phyloP scores from a whole-genome alignment of 495 filamentous ascomycete genomes.

The Penicillium waksmanii region DNA sequence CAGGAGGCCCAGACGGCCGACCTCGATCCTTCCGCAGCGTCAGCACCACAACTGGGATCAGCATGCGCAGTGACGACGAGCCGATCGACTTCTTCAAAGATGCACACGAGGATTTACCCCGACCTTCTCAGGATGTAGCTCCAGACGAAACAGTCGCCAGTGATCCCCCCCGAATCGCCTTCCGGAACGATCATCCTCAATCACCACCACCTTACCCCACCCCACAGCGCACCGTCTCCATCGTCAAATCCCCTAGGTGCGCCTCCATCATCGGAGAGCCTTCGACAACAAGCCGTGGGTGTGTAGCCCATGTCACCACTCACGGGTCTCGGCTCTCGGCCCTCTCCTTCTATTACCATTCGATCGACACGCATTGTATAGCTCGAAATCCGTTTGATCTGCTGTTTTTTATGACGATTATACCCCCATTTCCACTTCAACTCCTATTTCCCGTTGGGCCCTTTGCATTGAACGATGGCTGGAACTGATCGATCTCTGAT shows the following conservation, averaged over 20 bases:
- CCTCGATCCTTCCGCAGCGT: slow-evolving; percentile 42
- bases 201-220: slow-evolving; percentile 18
- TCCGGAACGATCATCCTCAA: slow-evolving; percentile 13
- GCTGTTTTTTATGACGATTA: slow-evolving; percentile 31
- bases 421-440: slow-evolving; percentile 27
- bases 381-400: slow-evolving; percentile 26
- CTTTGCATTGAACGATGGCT: slow-evolving; percentile 17
- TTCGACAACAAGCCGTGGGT: slow-evolving; percentile 37
- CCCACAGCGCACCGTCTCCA: slow-evolving; percentile 20
- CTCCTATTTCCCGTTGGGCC: slow-evolving; percentile 15
- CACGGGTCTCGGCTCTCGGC: background rate
- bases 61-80: slow-evolving; percentile 34
- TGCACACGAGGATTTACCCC: slow-evolving; percentile 21
- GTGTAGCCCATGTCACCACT: slow-evolving; percentile 19
- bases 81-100: slow-evolving; percentile 30
- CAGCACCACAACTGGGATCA: slow-evolving; percentile 44
- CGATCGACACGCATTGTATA: slow-evolving; percentile 24
- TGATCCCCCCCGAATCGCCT: slow-evolving; percentile 8
- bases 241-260: slow-evolving; percentile 27
- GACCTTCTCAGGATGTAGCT: slow-evolving; percentile 4
- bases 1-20: slow-evolving; percentile 30
- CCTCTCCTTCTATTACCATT: slow-evolving; percentile 10
- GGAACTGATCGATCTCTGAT: slow-evolving; percentile 11
- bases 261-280: slow-evolving; percentile 31
- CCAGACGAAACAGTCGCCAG: slow-evolving; percentile 7